Conservation (phyloP, 805 yeast species). For the Ogataea methanolica region DNA sequence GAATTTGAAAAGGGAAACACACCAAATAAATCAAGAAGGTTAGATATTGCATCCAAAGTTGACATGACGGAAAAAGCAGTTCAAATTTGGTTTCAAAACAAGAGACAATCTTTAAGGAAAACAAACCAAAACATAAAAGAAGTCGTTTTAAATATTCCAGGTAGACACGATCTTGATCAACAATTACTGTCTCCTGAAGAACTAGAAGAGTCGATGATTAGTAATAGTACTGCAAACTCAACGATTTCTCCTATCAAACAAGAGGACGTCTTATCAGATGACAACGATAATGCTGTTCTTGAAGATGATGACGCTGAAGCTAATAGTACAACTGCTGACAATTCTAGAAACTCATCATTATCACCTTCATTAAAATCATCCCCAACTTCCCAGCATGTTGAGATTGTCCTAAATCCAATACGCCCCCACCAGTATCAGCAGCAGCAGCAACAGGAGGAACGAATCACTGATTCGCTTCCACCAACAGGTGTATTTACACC, state of each 20-base stretch:
- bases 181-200: constrained; percentile 17
- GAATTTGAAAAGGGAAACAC: constrained; percentile 77
- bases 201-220: constrained; percentile 1
- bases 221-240: background rate
- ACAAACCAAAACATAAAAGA: constrained; percentile 26
- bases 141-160: constrained; percentile 24
- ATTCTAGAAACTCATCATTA: background rate
- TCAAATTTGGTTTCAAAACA: constrained; percentile 98
- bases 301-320: background rate
- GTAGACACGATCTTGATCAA: constrained; percentile 23
- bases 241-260: background rate
- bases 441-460: background rate
- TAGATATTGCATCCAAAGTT: constrained; percentile 73
- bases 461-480: constrained; percentile 10
- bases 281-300: background rate
- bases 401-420: no score
- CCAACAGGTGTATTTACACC: constrained; percentile 25
- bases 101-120: constrained; percentile 76
- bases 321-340: no score
- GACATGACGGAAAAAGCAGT: constrained; percentile 97
- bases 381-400: background rate
- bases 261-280: background rate
- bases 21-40: constrained; percentile 73
- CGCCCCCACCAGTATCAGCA: background rate
- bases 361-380: background rate